phyloP scores from a whole-genome alignment of 139 green algal species.

The Coccomyxa sp. region DNA sequence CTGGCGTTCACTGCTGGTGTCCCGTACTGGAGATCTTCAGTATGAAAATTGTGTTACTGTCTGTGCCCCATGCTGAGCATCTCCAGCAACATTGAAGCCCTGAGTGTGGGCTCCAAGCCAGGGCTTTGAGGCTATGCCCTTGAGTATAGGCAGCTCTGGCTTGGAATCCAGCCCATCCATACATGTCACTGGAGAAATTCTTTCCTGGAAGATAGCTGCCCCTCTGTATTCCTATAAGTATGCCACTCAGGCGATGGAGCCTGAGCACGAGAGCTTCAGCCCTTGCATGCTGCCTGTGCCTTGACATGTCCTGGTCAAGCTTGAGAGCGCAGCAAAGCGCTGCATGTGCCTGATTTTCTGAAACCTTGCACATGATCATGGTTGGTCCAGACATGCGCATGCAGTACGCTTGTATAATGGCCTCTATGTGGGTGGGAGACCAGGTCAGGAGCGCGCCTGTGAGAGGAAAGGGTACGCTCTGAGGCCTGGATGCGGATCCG shows the following conservation, averaged over 20 bases:
- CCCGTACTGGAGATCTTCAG: background rate
- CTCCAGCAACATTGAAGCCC: background rate
- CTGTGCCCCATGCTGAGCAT: background rate
- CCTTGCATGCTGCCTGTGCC: background rate
- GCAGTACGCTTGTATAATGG: background rate
- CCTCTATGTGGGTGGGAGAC: background rate
- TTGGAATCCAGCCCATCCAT: no score
- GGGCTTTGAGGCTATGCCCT: background rate
- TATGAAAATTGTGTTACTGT: background rate
- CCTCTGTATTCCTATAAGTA: no score
- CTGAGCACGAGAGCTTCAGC: background rate
- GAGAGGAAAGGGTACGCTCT: conserved; percentile 57
- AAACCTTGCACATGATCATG: background rate
- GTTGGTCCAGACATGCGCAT: background rate
- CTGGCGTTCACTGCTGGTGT: background rate
- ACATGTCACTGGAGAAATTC: no score
- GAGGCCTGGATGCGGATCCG: conserved; percentile 44
- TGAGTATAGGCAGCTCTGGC: no score
- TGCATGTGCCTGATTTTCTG: background rate
- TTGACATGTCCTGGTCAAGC: background rate
- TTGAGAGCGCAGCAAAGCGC: background rate
- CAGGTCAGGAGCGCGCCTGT: conserved; percentile 23
- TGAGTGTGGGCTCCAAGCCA: background rate
- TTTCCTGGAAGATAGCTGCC: no score
- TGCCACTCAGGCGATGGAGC: no score